Base-by-base conservation (phyloP, 306 rosid genomes). In the Castanea sativa region DNA sequence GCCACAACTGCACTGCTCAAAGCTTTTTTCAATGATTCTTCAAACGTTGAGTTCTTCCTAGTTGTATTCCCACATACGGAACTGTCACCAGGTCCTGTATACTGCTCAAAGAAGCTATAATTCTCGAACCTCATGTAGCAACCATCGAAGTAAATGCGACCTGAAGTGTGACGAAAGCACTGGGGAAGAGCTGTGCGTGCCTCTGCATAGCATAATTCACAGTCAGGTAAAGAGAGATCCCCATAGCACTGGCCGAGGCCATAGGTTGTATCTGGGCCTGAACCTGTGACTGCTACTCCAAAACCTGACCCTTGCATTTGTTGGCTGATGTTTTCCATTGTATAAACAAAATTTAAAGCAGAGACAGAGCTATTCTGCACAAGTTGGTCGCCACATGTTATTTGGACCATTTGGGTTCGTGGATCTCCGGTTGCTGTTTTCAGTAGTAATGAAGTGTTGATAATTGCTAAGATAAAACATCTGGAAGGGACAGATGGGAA, bases 161-260 rank as follows among this genome's bases (percentile, higher is more conserved):
- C 98, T 4, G 88, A 81, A 74, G 77, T 95, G 63, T 55, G 78
- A 76, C 98, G 99, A 83, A 78, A 95, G 83, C 99, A 95, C 73
- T 92, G 88, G 0, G 99, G 99, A 51, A 95, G 96, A 76, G 88
- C 89, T 0, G 96, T 89, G 10, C 98, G 91, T 13, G 97, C 96
- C 85, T 95, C 92, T 0, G 99, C 93, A 8, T 95, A 95, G 73
- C 99, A 95, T 16, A 92, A 49, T 12, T 86, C 90, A 58, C 99
- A 95, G 61, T 95, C 99, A 8, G 89, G 91, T 20, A 90, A 85
- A 14, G 99, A 85, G 64, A 95, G 94, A 81, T 95, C 98, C 45
- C 99, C 98, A 65, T 86, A 95, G 81, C 99, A 95, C 63, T 95
- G 98, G 16, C 94, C 99, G 10, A 95, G 86, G 67, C 97, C 99